phyloP scores from a whole-genome alignment of 208 protist species.

The Dictyostelium gargantuum region DNA sequence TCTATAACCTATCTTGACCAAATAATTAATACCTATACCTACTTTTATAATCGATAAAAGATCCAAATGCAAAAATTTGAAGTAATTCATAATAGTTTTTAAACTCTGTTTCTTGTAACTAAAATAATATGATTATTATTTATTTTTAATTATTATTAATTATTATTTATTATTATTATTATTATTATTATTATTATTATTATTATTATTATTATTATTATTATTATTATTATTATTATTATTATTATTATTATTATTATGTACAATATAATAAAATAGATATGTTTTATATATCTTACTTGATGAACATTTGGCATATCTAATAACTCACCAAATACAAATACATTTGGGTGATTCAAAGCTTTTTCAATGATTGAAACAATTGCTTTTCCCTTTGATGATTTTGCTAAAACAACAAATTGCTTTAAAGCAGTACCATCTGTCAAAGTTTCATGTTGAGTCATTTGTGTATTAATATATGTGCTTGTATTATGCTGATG shows the following conservation, averaged over 20 bases:
- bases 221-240: not conserved
- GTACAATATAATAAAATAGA: not conserved
- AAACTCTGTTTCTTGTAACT: conserved; percentile 62
- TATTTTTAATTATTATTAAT: too few species aligned
- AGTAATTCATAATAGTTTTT: conserved; percentile 39
- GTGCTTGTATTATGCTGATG: not conserved
- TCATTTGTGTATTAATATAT: not conserved
- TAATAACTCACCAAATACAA: conserved; percentile 77
- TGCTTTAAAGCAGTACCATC: conserved; percentile 66
- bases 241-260: not conserved
- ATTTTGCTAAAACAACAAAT: conserved; percentile 59
- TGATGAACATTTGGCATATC: conserved; percentile 69
- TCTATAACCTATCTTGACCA: too few species aligned
- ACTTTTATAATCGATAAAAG: conserved; percentile 27
- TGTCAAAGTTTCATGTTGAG: conserved; percentile 26
- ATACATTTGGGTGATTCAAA: conserved; percentile 66
- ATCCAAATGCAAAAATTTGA: conserved; percentile 47
- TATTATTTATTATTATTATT: too few species aligned
- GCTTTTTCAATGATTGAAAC: conserved; percentile 68
- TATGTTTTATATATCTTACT: not conserved
- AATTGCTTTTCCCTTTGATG: conserved; percentile 58
- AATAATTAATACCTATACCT: not conserved
- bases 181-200: not conserved
- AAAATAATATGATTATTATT: too few species aligned
- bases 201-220: not conserved